Conservation (phyloP, 306 rosid species). For the Pterocarpus santalinus region DNA sequence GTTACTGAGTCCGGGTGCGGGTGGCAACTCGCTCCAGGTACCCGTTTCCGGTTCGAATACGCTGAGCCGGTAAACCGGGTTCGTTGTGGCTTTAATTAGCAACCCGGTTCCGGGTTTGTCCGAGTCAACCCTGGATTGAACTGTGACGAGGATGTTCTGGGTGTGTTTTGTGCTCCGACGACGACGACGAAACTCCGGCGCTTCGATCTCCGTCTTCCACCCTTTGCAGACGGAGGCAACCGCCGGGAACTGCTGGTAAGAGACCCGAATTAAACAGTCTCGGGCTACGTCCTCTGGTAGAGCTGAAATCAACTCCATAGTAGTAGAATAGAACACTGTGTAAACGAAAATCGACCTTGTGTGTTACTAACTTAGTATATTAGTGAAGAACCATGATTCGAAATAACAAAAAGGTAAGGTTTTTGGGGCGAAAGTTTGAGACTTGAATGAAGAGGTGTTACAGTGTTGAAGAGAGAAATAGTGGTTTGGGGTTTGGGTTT, state of each 20-base stretch:
- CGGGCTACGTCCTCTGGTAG: conserved; percentile 74
- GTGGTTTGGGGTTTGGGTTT: not conserved
- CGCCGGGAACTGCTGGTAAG: conserved; percentile 51
- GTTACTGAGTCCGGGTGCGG: conserved; percentile 36
- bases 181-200: conserved; percentile 69
- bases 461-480: not conserved
- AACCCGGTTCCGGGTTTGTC: conserved; percentile 33
- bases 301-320: conserved; percentile 75
- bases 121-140: conserved; percentile 59
- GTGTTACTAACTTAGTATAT: not conserved
- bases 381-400: not conserved
- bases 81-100: conserved; percentile 25
- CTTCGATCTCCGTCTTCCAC: conserved; percentile 66
- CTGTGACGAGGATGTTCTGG: conserved; percentile 63
- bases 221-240: conserved; percentile 59
- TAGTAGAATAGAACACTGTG: not conserved
- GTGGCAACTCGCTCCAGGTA: conserved; percentile 62
- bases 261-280: conserved; percentile 64
- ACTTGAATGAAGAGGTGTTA: not conserved
- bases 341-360: not conserved
- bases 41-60: conserved; percentile 57
- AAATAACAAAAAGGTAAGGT: not conserved
- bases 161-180: conserved; percentile 48
- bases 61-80: conserved; percentile 62
- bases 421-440: not conserved